Evolutionary conservation across 2,329 filamentous ascomycete species (phyloP).

Genomic region (Verticillium tricorpus): DNA sequence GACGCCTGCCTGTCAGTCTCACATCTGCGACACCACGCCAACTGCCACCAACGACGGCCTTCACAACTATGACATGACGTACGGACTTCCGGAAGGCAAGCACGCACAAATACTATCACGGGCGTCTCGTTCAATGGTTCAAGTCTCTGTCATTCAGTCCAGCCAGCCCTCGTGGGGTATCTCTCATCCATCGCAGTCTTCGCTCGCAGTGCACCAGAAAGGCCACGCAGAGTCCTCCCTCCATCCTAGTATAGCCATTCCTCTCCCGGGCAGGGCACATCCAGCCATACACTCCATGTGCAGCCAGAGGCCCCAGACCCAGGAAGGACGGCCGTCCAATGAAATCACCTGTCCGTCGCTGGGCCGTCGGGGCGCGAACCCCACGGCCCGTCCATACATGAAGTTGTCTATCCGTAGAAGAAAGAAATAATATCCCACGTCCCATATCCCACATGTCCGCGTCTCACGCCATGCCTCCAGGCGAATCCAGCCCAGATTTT

Average conservation of each 20-base stretch:
- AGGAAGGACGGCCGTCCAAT: background rate
- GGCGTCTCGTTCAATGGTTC: background rate
- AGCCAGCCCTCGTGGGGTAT: background rate
- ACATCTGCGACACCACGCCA: background rate
- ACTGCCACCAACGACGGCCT: background rate
- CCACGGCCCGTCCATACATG: conserved; percentile 9
- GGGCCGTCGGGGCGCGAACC: conserved; percentile 11
- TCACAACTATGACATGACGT: background rate
- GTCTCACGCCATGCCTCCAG: conserved; percentile 2
- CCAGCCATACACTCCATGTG: background rate
- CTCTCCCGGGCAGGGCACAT: background rate
- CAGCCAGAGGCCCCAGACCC: background rate
- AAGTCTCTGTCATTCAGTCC: background rate
- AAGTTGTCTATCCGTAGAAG: conserved; percentile 8
- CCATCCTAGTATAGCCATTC: background rate
- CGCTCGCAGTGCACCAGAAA: background rate
- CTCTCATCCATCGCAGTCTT: background rate
- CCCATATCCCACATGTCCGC: background rate
- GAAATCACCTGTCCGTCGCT: conserved; percentile 4
- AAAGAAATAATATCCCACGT: background rate
- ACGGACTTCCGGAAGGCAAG: background rate
- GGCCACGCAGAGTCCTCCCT: background rate
- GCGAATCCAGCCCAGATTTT: background rate
- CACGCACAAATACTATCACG: background rate
- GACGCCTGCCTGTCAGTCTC: background rate